Base-by-base conservation (phyloP, 1,284 basidiomycete genomes). In the Cryptococcus wingfieldii region DNA sequence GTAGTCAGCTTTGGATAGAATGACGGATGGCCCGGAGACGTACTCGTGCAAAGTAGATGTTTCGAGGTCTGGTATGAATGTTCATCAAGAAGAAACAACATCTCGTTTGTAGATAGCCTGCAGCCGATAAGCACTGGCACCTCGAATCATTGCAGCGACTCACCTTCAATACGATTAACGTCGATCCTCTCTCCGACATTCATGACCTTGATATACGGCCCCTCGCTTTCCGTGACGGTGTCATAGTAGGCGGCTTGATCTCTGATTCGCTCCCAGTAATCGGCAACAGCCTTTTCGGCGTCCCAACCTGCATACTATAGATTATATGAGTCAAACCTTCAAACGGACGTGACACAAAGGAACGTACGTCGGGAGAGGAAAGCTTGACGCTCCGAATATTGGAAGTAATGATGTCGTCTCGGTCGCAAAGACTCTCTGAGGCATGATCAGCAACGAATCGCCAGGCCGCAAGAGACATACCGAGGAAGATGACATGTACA, bases 351-450 rank as follows among this genome's bases (percentile, higher is more conserved):
- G 19, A 28, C 18, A 44, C n/a, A 38, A 27, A 28, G 25, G 16
- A 50, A 81, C 88, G 55, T 68, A 91, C 92, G 75, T 98, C 94
- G 3, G 94, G 95, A 23, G 94, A 98, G 19, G 92, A 95, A 50
- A 98, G 90, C 82, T 98, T 98, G 77, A 98, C 95, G 63, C 86
- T 91, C 48, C 94, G 84, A 51, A 98, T 97, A 70, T 98, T 98
- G 8, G 84, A 85, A 61, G 95, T 87, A 56, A 98, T 91, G 55
- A 98, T 88, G 55, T 93, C 89, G 60, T 90, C 86, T 66, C 93
- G 86, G 71, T 92, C 88, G 69, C 91, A 94, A 10, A 88, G 66
- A 3, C 88, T 88, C 72, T 95, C 91, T 94, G 64, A 7, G 50
- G 44, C 51, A 54, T 37, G 4, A 13, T 48, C 42, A 27, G 50